A percentile compares a stretch with the other conserved stretches of the same genome.
Conservation (phyloP, 164 flowering plant genomes). For the Buxus sempervirens region DNA sequence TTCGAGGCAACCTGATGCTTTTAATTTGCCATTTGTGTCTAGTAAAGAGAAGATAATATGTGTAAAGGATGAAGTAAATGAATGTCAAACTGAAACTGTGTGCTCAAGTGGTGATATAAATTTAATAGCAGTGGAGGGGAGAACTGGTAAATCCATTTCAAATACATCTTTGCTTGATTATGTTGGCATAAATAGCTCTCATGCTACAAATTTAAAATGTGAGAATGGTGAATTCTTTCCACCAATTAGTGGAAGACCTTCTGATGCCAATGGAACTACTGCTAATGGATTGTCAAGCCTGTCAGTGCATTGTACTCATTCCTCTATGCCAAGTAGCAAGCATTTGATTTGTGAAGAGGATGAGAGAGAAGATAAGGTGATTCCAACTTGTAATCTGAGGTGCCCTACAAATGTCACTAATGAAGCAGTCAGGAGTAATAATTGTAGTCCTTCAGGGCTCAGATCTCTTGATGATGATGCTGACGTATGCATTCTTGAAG, state of each 20-base stretch:
- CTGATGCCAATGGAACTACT: constrained; percentile 16
- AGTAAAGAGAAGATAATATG: constrained; percentile 12
- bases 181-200: constrained; percentile 9
- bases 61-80: constrained; percentile 20
- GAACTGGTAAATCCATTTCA: constrained; percentile 7
- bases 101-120: constrained; percentile 16
- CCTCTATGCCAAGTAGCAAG: constrained; percentile 7
- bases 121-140: constrained; percentile 15
- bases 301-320: constrained; percentile 9
- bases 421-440: constrained; percentile 35
- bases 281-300: constrained; percentile 7
- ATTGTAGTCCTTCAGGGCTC: constrained; percentile 24
- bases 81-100: constrained; percentile 19
- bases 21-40: constrained; percentile 11
- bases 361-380: constrained; percentile 21
- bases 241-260: constrained; percentile 13
- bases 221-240: constrained; percentile 18
- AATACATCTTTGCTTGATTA: constrained; percentile 13
- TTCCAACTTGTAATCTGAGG: constrained; percentile 13
- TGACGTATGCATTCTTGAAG: constrained; percentile 72
- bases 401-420: constrained; percentile 26
- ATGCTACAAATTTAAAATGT: constrained; percentile 12
- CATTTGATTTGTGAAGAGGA: constrained; percentile 18
- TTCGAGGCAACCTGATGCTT: constrained; percentile 10
- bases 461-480: constrained; percentile 42